phyloP scores from a whole-genome alignment of 2,329 filamentous ascomycete species.

The Cadophora luteo-olivacea region DNA sequence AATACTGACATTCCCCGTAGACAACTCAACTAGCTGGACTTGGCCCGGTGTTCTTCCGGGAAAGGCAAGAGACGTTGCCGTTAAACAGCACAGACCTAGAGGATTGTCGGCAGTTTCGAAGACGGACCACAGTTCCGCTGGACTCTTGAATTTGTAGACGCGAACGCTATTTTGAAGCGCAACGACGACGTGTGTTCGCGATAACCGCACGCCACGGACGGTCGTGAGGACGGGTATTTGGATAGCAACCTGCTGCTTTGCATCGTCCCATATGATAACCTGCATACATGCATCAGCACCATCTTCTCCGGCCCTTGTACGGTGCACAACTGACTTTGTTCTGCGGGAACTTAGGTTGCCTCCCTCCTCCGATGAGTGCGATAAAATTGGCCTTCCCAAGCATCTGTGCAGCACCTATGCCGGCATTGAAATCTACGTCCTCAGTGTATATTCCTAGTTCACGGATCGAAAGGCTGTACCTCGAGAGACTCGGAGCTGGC shows the following conservation, averaged over 20 bases:
- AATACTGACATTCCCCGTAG: conserved; percentile 85
- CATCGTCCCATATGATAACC: conserved; percentile 92
- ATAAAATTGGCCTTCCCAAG: conserved; percentile 86
- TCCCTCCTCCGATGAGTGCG: conserved; percentile 87
- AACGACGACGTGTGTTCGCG: conserved; percentile 77
- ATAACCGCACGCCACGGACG: conserved; percentile 80
- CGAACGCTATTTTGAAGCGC: conserved; percentile 83
- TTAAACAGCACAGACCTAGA: conserved; percentile 79
- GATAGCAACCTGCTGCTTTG: conserved; percentile 76
- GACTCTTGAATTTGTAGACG: conserved; percentile 79
- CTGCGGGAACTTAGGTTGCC: conserved; percentile 81
- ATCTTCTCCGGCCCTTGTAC: background rate
- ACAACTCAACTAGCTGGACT: conserved; percentile 83
- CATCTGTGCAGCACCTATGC: conserved; percentile 85
- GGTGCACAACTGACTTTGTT: conserved; percentile 68
- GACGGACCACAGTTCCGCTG: conserved; percentile 71
- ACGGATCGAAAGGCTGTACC: conserved; percentile 46
- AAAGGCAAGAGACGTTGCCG: conserved; percentile 76
- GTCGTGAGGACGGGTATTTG: conserved; percentile 80
- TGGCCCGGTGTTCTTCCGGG: conserved; percentile 89
- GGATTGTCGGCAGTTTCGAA: conserved; percentile 90
- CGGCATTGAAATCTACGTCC: conserved; percentile 74
- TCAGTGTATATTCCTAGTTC: conserved; percentile 26
- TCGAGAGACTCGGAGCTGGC: conserved; percentile 69
- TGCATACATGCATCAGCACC: conserved; percentile 43